Percentiles rank a stretch among this genome's conserved stretches.
Evolutionary conservation across 2,329 filamentous ascomycete species (phyloP).

Genomic region (Xylariales sp.): DNA sequence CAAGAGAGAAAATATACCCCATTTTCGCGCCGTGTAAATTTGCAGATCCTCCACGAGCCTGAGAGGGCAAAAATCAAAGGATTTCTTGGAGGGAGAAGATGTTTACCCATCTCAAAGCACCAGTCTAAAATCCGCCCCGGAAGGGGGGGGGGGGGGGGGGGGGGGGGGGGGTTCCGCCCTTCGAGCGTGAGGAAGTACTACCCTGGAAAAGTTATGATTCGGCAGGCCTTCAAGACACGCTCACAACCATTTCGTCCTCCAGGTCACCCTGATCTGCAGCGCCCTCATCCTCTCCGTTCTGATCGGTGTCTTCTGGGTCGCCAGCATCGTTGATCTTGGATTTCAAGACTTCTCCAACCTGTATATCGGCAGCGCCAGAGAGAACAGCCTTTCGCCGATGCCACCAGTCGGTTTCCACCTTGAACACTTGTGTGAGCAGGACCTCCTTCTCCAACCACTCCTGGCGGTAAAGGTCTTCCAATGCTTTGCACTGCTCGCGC

Average conservation of each 20-base stretch:
- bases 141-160: too few relatives aligned
- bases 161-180: too few relatives aligned
- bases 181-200: too few relatives aligned
- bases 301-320: constrained; percentile 5
- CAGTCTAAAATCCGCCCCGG: too few relatives aligned
- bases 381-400: constrained; percentile 52
- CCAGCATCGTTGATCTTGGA: background rate
- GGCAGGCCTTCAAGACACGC: background rate
- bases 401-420: constrained; percentile 63
- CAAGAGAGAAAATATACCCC: too few relatives aligned
- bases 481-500: constrained; percentile 57
- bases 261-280: too few relatives aligned
- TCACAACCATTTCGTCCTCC: constrained; percentile 1
- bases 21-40: too few relatives aligned
- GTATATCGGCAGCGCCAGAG: constrained; percentile 39
- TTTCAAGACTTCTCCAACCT: constrained; percentile 21
- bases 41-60: too few relatives aligned
- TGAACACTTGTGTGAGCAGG: constrained; percentile 67
- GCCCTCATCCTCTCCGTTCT: constrained; percentile 5
- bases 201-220: too few relatives aligned
- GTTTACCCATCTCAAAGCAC: too few relatives aligned
- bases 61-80: too few relatives aligned
- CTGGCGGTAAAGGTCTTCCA: constrained; percentile 63
- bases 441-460: constrained; percentile 81
- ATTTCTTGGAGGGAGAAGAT: too few relatives aligned